phyloP scores from a whole-genome alignment of 441 rosid genomes.

The Euphorbia corollata region DNA sequence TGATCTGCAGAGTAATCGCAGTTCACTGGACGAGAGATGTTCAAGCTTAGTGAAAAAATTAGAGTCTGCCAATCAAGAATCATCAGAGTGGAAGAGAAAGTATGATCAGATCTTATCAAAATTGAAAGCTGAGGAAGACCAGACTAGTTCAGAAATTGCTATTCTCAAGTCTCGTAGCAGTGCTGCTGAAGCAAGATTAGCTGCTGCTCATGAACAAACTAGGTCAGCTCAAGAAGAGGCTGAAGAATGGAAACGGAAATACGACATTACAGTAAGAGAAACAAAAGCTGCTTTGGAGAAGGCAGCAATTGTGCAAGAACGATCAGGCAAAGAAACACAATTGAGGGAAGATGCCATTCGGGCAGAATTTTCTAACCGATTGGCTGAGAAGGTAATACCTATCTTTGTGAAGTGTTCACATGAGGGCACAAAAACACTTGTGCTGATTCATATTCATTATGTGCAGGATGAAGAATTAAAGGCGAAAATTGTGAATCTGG shows the following conservation, averaged over 20 bases:
- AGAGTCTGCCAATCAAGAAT: conserved; percentile 72
- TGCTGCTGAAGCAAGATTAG: conserved; percentile 92
- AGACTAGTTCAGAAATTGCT: conserved; percentile 62
- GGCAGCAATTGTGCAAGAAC: conserved; percentile 82
- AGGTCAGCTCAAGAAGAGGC: conserved; percentile 89
- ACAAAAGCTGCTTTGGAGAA: conserved; percentile 90
- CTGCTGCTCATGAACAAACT: conserved; percentile 89
- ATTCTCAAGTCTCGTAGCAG: conserved; percentile 71
- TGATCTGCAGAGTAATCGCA: conserved; percentile 66
- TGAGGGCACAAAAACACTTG: not conserved
- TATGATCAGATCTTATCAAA: conserved; percentile 59
- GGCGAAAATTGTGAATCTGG: conserved; percentile 63
- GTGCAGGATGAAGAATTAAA: conserved; percentile 78
- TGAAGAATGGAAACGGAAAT: conserved; percentile 91
- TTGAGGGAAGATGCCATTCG: conserved; percentile 79
- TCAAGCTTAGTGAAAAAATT: conserved; percentile 63
- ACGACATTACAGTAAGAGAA: conserved; percentile 78
- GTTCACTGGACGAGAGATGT: conserved; percentile 73
- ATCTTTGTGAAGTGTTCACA: conserved; percentile 8
- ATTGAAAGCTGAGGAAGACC: conserved; percentile 79
- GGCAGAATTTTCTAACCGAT: conserved; percentile 54
- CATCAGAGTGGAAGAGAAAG: conserved; percentile 68
- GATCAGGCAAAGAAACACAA: conserved; percentile 71
- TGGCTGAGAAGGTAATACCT: conserved; percentile 62
- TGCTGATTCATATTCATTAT: not conserved